Percentiles rank a stretch among this genome's conserved stretches.
These are phyloP conservation scores for Dentipellis fragilis DNA, from an alignment of 768 basidiomycete species.

Conservation along the genomic window DNA sequence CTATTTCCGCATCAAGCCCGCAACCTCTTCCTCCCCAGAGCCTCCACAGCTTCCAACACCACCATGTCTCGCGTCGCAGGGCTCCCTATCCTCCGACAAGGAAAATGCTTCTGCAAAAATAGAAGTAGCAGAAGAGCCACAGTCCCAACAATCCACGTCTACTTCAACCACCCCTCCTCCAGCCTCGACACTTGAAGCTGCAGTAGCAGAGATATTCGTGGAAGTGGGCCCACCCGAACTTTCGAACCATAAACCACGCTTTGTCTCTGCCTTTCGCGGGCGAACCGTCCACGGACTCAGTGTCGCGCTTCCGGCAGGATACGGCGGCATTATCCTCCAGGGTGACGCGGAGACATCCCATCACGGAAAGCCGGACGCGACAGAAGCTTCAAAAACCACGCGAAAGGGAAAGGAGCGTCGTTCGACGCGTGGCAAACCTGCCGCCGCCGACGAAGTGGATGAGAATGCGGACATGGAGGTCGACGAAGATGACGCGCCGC, in stretches of 20 bases:
- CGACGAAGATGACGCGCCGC: slow-evolving; percentile 12
- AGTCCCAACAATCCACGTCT: no score
- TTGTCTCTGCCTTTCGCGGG: slow-evolving; percentile 64
- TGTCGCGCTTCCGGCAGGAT: slow-evolving; percentile 54
- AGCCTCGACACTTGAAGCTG: background rate
- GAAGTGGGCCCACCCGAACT: background rate
- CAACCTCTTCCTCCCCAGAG: slow-evolving; percentile 12
- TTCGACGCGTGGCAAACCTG: slow-evolving; percentile 15
- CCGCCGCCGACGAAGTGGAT: slow-evolving; percentile 21
- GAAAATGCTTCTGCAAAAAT: background rate
- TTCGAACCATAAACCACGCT: slow-evolving; percentile 23
- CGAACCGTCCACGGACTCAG: slow-evolving; percentile 60
- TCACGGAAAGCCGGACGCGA: slow-evolving; percentile 11
- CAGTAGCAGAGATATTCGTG: background rate
- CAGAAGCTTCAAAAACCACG: slow-evolving; percentile 5
- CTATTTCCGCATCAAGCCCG: slow-evolving; percentile 50
- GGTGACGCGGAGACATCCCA: slow-evolving; percentile 15
- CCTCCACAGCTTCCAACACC: background rate
- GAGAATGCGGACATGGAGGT: slow-evolving; percentile 16
- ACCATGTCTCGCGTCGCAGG: background rate
- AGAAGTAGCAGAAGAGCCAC: no score
- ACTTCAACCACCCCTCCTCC: no score
- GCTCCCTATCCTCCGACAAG: background rate
- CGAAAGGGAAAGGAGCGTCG: slow-evolving; percentile 20
- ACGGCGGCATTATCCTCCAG: slow-evolving; percentile 53